These are phyloP conservation scores for Arthrobotrys sphaeroides DNA, from an alignment of 2,329 filamentous ascomycete species.

Conservation along the genomic window DNA sequence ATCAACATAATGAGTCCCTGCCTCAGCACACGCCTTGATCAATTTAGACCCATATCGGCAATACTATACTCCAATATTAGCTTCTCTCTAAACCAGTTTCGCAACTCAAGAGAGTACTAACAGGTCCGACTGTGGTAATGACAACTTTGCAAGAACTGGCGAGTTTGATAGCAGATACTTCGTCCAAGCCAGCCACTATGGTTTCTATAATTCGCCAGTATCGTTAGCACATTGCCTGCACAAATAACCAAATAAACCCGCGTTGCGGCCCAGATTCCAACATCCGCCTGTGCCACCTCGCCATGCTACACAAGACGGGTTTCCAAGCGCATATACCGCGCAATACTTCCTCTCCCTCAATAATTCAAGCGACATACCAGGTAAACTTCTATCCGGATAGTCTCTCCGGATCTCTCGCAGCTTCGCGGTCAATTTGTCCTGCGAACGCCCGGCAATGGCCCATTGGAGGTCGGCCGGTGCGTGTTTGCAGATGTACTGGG, in stretches of 20 bases:
- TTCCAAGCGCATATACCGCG: background rate
- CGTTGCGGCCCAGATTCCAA: constrained; percentile 19
- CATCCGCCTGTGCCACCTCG: background rate
- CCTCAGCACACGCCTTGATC: constrained; percentile 71
- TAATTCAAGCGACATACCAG: too few species aligned
- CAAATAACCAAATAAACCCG: background rate
- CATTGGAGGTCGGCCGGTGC: constrained; percentile 82
- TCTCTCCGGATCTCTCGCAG: constrained; percentile 72
- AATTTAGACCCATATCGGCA: constrained; percentile 72
- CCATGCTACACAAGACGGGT: constrained; percentile 14
- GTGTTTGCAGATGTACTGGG: constrained; percentile 76
- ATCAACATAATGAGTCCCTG: constrained; percentile 75
- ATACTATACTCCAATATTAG: constrained; percentile 66
- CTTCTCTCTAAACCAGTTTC: constrained; percentile 62
- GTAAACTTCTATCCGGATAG: constrained; percentile 75
- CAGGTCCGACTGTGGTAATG: constrained; percentile 56
- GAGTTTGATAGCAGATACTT: constrained; percentile 54
- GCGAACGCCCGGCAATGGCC: constrained; percentile 86
- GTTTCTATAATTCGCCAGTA: constrained; percentile 59
- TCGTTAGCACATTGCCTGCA: constrained; percentile 61
- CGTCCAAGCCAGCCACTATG: constrained; percentile 55
- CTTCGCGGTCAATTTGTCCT: constrained; percentile 75
- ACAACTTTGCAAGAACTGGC: constrained; percentile 54
- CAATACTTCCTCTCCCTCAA: too few species aligned
- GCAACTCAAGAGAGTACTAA: background rate